phyloP scores from a whole-genome alignment of 768 basidiomycete genomes.

The Psilocybe subaeruginosa region DNA sequence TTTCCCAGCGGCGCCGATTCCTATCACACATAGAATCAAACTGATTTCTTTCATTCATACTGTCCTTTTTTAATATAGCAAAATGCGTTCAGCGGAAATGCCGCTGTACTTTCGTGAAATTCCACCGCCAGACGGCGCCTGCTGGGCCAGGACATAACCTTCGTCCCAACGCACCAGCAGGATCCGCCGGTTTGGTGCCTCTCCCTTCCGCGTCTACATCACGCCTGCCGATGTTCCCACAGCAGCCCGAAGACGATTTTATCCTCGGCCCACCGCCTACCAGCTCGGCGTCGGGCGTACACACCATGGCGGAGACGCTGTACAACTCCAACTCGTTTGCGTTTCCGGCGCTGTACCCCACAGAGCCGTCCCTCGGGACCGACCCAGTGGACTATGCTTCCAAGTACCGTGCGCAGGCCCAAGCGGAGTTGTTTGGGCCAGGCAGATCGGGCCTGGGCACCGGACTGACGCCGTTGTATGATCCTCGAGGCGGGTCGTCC shows the following conservation, averaged over 20 bases:
- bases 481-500: constrained; percentile 15
- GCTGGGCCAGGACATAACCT: constrained; percentile 70
- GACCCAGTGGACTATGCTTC: constrained; percentile 39
- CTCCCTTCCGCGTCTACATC: constrained; percentile 18
- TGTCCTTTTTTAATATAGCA: constrained; percentile 40
- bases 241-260: constrained; percentile 39
- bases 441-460: constrained; percentile 18
- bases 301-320: constrained; percentile 18
- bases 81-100: constrained; percentile 75
- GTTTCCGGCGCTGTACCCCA: constrained; percentile 23
- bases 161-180: constrained; percentile 26
- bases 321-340: constrained; percentile 28
- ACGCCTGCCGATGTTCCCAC: constrained; percentile 32
- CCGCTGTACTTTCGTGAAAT: constrained; percentile 81
- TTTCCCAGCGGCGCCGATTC: constrained; percentile 14
- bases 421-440: constrained; percentile 20
- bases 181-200: constrained; percentile 16
- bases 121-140: constrained; percentile 81
- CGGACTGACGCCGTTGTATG: constrained; percentile 21
- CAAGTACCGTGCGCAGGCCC: constrained; percentile 37
- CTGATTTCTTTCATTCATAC: not conserved
- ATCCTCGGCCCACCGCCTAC: constrained; percentile 39
- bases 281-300: constrained; percentile 1
- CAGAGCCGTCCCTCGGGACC: constrained; percentile 2
- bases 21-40: too few relatives aligned